Evolutionary conservation across 352 stramenopile species (phyloP).

Genomic region (Pythium rhizo-oryzae): DNA sequence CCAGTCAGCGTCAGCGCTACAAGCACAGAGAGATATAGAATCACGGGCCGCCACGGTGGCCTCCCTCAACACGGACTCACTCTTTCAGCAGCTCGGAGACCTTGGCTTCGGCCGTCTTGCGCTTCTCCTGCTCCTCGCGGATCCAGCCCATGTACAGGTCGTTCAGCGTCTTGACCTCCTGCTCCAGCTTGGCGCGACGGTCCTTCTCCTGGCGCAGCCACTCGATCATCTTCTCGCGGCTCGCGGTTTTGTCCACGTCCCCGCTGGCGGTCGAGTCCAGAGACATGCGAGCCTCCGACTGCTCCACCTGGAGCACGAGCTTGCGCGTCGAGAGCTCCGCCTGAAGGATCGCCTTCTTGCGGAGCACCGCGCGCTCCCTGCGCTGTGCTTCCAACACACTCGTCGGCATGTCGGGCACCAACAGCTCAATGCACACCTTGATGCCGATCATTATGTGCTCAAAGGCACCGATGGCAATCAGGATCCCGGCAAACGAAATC

Average conservation of each 20-base stretch:
- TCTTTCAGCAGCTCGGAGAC: slow-evolving; percentile 42
- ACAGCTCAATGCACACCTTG: slow-evolving; percentile 82
- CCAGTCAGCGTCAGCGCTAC: slow-evolving; percentile 11
- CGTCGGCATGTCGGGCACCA: slow-evolving; percentile 70
- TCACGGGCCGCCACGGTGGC: neutral
- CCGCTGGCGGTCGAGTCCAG: slow-evolving; percentile 12
- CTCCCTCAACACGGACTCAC: slow-evolving; percentile 14
- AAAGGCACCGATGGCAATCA: slow-evolving; percentile 62
- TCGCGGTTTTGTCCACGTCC: slow-evolving; percentile 30
- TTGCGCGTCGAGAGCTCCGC: slow-evolving; percentile 68
- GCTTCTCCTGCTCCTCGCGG: slow-evolving; percentile 77
- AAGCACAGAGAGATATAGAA: neutral
- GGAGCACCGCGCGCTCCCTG: slow-evolving; percentile 59
- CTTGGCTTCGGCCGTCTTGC: slow-evolving; percentile 65
- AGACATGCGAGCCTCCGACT: slow-evolving; percentile 15
- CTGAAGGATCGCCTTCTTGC: slow-evolving; percentile 77
- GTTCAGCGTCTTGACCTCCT: slow-evolving; percentile 80
- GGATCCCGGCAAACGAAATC: slow-evolving; percentile 57
- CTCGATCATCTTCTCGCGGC: slow-evolving; percentile 56
- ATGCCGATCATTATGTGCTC: slow-evolving; percentile 81
- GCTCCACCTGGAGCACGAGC: slow-evolving; percentile 26
- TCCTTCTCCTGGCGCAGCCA: slow-evolving; percentile 77
- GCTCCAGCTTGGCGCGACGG: slow-evolving; percentile 68
- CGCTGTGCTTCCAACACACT: slow-evolving; percentile 66
- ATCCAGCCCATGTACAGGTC: slow-evolving; percentile 88